Percentiles rank a stretch among this genome's conserved stretches.
Conservation (phyloP, 805 yeast species). For the Lachancea sp. region DNA sequence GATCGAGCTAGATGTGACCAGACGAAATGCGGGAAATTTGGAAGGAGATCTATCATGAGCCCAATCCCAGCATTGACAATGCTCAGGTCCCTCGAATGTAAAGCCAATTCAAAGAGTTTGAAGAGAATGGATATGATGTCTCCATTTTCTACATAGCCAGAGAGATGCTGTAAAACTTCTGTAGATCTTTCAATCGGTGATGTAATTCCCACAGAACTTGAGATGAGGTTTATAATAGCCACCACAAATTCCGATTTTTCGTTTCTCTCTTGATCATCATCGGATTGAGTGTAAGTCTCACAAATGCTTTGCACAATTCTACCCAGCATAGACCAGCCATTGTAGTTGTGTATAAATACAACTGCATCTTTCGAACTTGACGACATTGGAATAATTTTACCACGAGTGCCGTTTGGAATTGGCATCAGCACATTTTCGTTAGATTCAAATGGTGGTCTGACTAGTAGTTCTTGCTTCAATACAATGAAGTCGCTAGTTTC, state of each 20-base stretch:
- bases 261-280: constrained; percentile 27
- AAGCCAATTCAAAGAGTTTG: constrained; percentile 60
- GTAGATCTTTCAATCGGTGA: constrained; percentile 36
- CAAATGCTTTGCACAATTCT: constrained; percentile 61
- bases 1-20: constrained; percentile 77
- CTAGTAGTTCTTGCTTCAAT: constrained; percentile 41
- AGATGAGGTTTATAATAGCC: constrained; percentile 46
- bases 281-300: constrained; percentile 24
- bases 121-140: constrained; percentile 59
- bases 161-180: constrained; percentile 32
- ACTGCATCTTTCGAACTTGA: constrained; percentile 37
- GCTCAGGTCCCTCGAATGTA: constrained; percentile 47
- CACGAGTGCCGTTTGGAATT: constrained; percentile 56
- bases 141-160: constrained; percentile 45
- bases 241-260: constrained; percentile 38
- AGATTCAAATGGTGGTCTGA: constrained; percentile 53
- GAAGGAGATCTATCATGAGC: constrained; percentile 44
- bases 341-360: constrained; percentile 64
- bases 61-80: constrained; percentile 42
- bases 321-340: constrained; percentile 86
- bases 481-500: constrained; percentile 41
- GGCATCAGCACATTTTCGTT: constrained; percentile 39
- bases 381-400: constrained; percentile 55
- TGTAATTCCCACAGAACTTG: constrained; percentile 40
- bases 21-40: constrained; percentile 54